Evolutionary conservation across 768 basidiomycete genomes (phyloP), one percentile per base, ranked within the genome.

Genomic region (Kwoniella bestiolae): DNA sequence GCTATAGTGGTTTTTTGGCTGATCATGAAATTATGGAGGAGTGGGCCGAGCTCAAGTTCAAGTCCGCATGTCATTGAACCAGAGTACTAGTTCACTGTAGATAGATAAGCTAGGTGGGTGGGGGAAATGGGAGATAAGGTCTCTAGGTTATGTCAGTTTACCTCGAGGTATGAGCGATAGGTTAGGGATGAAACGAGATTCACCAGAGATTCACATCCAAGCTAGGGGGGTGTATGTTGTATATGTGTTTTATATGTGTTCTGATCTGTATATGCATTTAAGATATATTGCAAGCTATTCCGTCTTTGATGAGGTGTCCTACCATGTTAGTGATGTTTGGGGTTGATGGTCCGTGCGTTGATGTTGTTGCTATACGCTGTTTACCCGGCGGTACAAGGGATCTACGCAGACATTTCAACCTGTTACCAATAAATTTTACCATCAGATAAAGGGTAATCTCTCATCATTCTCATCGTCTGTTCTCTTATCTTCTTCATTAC

Each of bases 1-100:
- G 80, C 59, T 3, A 32, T 79, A 14, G 63, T 81, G 3, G 57
- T 70, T 3, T 56, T 81, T 2, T 81, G 77, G 77, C 45, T 81
- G 14, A 38, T 79, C 1, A 28, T 67, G 41, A 71, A 70, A 52
- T 3, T 78, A n/a, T 78, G 74, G 70, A 60, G 70, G 23, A 44
- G 67, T 56, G 32, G 63, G 41, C n/a, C 65, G 44, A 35, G 56
- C 3, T 16, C 25, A 38, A 38, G 3, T n/a, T 35, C 57, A 6
- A 21, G 25, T 63, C 26, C 49, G 32, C 58, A 45, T 46, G 57
- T 44, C 31, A 26, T 57, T 23, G 63, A 57, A 32, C 52, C 49
- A 6, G 63, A 65, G 47, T 65, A 65, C 23, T 61, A n/a, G 23
- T 23, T 55, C 21, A 55, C 8, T 55, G 8, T 4, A 7, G 26